phyloP scores from a whole-genome alignment of 139 green algal species.

The Marvania coccoides region DNA sequence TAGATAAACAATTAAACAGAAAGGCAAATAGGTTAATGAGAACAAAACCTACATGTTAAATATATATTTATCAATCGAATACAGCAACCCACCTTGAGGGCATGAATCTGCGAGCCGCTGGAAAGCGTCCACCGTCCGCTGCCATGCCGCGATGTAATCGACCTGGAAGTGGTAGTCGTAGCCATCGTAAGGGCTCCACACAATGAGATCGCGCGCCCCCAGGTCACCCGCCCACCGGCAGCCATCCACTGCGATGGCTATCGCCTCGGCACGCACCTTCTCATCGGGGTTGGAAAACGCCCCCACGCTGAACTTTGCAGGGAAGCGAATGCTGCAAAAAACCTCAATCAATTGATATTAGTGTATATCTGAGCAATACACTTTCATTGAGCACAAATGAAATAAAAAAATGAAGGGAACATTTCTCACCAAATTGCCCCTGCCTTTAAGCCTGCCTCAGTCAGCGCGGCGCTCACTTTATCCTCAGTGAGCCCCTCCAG shows the following conservation, averaged over 20 bases:
- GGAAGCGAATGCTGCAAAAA: constrained; percentile 40
- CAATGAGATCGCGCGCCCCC: constrained; percentile 34
- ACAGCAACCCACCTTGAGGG: no score
- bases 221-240: constrained; percentile 38
- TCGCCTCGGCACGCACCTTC: constrained; percentile 6
- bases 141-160: constrained; percentile 38
- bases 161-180: constrained; percentile 57
- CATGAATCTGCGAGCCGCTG: constrained; percentile 24
- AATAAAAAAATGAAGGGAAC: no score
- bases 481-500: constrained; percentile 2
- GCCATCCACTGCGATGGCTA: constrained; percentile 28
- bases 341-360: no score
- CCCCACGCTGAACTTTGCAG: constrained; percentile 25
- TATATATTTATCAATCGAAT: no score
- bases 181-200: constrained; percentile 49
- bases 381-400: no score
- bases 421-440: no score
- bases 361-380: no score
- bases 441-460: not conserved
- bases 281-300: constrained; percentile 42
- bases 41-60: no score
- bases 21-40: no score
- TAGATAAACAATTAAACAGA: no score
- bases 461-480: not conserved
- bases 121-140: constrained; percentile 24